Conservation (phyloP, 345 rosid genomes). For the Eucalyptus dawsonii region DNA sequence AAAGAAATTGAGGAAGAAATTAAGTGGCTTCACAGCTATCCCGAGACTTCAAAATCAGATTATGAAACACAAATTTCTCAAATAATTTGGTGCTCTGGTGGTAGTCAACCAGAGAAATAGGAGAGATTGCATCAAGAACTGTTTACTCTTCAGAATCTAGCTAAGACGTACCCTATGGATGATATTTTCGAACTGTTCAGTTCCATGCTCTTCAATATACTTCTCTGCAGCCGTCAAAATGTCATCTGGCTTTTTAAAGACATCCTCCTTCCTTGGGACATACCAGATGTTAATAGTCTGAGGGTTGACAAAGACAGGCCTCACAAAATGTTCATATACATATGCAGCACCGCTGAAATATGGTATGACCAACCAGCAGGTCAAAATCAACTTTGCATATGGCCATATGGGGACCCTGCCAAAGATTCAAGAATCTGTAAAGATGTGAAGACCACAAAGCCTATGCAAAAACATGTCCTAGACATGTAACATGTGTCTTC, state of each 20-base stretch:
- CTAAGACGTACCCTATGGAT: constrained; percentile 41
- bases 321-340: constrained; percentile 76
- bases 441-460: not conserved
- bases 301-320: constrained; percentile 68
- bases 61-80: not conserved
- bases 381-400: constrained; percentile 62
- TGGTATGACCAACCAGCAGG: constrained; percentile 94
- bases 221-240: constrained; percentile 82
- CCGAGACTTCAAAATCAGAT: not conserved
- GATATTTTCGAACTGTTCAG: constrained; percentile 78
- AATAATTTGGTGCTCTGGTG: not conserved
- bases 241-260: constrained; percentile 52
- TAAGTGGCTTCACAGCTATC: not conserved
- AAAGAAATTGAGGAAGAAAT: not conserved
- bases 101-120: not conserved
- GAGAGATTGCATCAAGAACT: not conserved
- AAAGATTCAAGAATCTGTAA: not conserved
- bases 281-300: constrained; percentile 86
- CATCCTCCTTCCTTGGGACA: constrained; percentile 71
- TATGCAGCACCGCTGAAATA: constrained; percentile 95
- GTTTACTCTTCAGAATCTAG: not conserved
- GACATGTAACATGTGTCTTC: not conserved
- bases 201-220: constrained; percentile 78
- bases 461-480: not conserved
- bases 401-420: constrained; percentile 92